Evolutionary conservation across 192 early-diverging fungal genomes (phyloP).

Genomic region (Glomus cerebriforme): DNA sequence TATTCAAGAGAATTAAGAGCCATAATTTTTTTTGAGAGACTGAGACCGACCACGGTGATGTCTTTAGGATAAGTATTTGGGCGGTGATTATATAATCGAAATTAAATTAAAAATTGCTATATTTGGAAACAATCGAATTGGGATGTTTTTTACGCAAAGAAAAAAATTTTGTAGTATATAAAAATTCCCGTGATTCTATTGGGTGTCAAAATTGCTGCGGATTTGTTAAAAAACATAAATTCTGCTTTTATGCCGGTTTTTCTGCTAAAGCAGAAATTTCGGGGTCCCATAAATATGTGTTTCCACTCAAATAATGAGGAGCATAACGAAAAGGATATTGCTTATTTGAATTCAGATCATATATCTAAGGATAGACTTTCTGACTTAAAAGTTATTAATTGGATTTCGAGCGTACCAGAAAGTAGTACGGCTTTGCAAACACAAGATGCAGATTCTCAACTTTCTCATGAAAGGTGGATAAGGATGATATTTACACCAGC

Average conservation of each 20-base stretch:
- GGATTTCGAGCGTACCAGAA: conserved; percentile 5
- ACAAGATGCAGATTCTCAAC: background rate
- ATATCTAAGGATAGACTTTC: background rate
- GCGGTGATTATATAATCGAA: too few species aligned
- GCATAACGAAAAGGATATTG: background rate
- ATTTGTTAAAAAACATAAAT: background rate
- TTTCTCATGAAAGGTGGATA: background rate
- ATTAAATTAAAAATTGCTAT: too few species aligned
- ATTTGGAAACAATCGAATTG: too few species aligned
- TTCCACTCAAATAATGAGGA: background rate
- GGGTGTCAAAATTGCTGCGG: background rate
- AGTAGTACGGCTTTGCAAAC: background rate
- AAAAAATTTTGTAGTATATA: too few species aligned
- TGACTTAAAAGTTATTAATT: background rate
- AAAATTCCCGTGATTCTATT: background rate
- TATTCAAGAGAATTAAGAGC: background rate
- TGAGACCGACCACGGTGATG: too few species aligned
- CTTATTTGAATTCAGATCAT: background rate
- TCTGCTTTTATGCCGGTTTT: background rate
- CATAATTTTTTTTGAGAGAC: background rate
- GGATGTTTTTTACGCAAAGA: too few species aligned
- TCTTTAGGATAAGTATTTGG: too few species aligned
- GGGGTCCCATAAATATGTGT: background rate
- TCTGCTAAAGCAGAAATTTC: background rate
- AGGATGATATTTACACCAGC: conserved; percentile 47